These are phyloP conservation scores for Linnemannia zychae DNA, from an alignment of 192 early-diverging fungal species.

Conservation along the genomic window DNA sequence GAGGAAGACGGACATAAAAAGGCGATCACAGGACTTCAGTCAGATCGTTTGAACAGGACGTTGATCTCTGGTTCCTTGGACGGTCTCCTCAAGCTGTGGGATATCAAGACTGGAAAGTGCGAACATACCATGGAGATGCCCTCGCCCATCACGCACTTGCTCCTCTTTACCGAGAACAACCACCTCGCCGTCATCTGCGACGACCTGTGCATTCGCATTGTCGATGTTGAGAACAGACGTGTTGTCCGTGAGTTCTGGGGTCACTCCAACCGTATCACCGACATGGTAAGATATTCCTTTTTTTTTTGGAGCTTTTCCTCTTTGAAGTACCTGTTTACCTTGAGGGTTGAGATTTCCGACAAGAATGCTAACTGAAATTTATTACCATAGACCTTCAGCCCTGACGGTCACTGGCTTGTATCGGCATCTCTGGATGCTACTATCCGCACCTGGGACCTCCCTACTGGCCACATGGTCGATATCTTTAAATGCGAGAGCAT, in stretches of 20 bases:
- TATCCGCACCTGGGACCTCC: slow-evolving; percentile 96
- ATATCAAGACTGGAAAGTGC: slow-evolving; percentile 77
- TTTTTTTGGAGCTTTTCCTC: not conserved
- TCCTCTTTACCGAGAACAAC: slow-evolving; percentile 78
- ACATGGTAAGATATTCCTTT: slow-evolving; percentile 70
- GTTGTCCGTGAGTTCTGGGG: slow-evolving; percentile 93
- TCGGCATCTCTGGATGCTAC: slow-evolving; percentile 87
- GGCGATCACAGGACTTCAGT: slow-evolving; percentile 82
- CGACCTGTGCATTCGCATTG: slow-evolving; percentile 88
- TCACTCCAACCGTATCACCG: slow-evolving; percentile 89
- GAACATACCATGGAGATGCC: slow-evolving; percentile 75
- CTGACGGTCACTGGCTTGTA: slow-evolving; percentile 93
- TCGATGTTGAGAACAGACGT: slow-evolving; percentile 86
- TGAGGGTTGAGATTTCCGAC: too few species aligned
- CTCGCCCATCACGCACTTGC: slow-evolving; percentile 72
- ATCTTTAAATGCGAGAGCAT: slow-evolving; percentile 82
- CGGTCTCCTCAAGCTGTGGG: slow-evolving; percentile 88
- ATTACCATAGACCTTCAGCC: slow-evolving; percentile 78
- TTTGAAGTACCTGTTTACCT: not conserved
- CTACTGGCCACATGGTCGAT: slow-evolving; percentile 91
- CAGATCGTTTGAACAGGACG: slow-evolving; percentile 78
- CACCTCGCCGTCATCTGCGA: slow-evolving; percentile 88
- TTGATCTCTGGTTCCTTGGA: slow-evolving; percentile 88
- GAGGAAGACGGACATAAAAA: slow-evolving; percentile 80
- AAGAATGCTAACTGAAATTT: not conserved